Evolutionary conservation across 1,139 yeast genomes (phyloP).

Genomic region (Protomyces pachydermus): DNA sequence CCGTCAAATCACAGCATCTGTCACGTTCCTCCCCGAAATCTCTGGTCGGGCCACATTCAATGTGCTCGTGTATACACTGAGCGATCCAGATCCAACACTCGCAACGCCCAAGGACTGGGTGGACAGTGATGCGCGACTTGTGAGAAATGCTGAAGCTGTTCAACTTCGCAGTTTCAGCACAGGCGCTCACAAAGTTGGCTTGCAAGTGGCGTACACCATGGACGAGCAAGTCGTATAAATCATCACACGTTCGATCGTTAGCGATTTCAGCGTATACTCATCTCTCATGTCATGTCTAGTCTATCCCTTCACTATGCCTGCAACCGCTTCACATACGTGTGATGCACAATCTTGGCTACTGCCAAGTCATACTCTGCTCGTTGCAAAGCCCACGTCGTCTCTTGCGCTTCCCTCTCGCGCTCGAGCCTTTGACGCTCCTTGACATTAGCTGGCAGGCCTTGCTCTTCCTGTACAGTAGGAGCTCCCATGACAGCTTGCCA

Average conservation of each 20-base stretch:
- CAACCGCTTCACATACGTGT: not conserved
- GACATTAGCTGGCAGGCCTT: not conserved
- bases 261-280: no score
- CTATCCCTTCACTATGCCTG: not conserved
- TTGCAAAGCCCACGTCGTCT: not conserved
- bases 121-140: constrained; percentile 62
- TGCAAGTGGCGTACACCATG: constrained; percentile 64
- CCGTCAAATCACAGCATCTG: constrained; percentile 84
- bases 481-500: not conserved
- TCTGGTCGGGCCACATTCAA: constrained; percentile 71
- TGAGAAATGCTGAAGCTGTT: constrained; percentile 60
- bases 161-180: constrained; percentile 68
- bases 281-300: no score
- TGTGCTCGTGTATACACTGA: constrained; percentile 67
- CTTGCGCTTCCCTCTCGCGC: not conserved
- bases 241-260: no score
- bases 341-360: not conserved
- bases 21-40: constrained; percentile 74
- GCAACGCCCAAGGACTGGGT: constrained; percentile 81
- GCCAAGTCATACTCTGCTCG: not conserved
- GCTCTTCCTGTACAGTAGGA: no score
- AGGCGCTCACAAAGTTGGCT: constrained; percentile 56
- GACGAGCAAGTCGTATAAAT: constrained; percentile 8
- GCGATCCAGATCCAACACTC: constrained; percentile 51
- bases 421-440: not conserved